Evolutionary conservation across 805 yeast genomes (phyloP).

Genomic region (Pichia eremophila): DNA sequence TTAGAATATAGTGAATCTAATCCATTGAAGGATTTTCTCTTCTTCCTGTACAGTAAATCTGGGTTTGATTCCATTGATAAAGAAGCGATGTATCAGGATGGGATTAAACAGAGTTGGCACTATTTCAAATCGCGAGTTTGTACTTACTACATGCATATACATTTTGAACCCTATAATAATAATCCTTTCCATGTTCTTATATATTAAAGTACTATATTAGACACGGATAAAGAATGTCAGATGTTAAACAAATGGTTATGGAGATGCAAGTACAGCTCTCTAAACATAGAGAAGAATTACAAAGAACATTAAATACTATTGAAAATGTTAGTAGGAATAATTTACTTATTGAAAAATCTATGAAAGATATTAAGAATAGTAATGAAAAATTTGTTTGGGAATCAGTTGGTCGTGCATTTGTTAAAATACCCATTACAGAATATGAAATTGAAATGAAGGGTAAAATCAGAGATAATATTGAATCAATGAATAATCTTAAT

Average conservation of each 20-base stretch:
- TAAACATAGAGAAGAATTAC: conserved; percentile 50
- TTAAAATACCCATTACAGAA: conserved; percentile 33
- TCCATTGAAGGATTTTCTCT: too few relatives aligned
- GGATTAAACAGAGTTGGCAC: too few relatives aligned
- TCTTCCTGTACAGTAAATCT: too few relatives aligned
- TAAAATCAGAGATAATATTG: conserved; percentile 48
- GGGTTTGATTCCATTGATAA: too few relatives aligned
- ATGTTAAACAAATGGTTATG: conserved; percentile 28
- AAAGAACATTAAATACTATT: conserved; percentile 43
- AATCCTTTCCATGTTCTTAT: too few relatives aligned
- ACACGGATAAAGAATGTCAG: conserved; percentile 2
- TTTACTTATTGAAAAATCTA: conserved; percentile 47
- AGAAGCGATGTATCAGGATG: too few relatives aligned
- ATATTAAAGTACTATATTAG: too few relatives aligned
- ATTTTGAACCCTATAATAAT: too few relatives aligned
- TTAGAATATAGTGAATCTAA: too few relatives aligned
- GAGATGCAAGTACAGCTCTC: conserved; percentile 63
- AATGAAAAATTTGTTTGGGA: conserved; percentile 60
- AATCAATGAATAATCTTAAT: conserved; percentile 47
- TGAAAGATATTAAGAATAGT: conserved; percentile 39
- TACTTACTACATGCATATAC: too few relatives aligned
- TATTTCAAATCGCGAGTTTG: too few relatives aligned
- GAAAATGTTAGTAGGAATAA: conserved; percentile 40
- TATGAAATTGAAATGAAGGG: conserved; percentile 40
- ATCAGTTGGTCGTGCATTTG: conserved; percentile 73